phyloP scores from a whole-genome alignment of 2,329 filamentous ascomycete genomes.

The Ceratocystis cacaofunesta region DNA sequence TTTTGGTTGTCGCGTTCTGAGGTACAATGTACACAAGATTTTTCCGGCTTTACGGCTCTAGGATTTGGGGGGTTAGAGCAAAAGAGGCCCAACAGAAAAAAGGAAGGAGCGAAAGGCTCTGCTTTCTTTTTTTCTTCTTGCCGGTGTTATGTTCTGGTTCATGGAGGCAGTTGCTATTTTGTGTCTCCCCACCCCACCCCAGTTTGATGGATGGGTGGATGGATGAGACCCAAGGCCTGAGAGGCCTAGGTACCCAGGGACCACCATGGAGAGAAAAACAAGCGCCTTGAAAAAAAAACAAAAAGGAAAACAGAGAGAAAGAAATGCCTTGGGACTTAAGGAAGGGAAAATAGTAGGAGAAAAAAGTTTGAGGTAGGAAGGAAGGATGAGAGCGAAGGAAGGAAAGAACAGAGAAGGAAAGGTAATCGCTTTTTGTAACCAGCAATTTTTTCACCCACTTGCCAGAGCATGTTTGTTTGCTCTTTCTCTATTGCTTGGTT shows the following conservation, averaged over 20 bases:
- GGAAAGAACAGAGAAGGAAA: background rate
- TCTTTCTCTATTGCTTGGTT: background rate
- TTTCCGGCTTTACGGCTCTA: background rate
- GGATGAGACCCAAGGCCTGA: no score
- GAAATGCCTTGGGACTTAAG: no score
- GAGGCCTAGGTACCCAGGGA: background rate
- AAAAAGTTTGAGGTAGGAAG: background rate
- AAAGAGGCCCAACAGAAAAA: background rate
- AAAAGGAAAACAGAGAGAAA: no score
- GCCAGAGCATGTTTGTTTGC: background rate
- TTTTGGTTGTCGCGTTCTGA: background rate
- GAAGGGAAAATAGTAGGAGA: no score
- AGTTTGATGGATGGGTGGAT: background rate
- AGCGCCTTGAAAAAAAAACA: no score
- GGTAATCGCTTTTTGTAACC: background rate
- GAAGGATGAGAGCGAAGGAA: background rate
- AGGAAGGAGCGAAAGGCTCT: background rate
- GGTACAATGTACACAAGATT: background rate
- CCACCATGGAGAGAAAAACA: background rate
- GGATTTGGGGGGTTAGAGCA: no score
- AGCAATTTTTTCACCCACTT: background rate
- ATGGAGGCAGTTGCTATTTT: background rate
- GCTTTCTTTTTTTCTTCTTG: background rate
- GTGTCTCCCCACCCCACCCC: background rate
- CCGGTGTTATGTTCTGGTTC: background rate